Conservation (phyloP, 768 basidiomycete species). For the Hypsizygus marmoreus region DNA sequence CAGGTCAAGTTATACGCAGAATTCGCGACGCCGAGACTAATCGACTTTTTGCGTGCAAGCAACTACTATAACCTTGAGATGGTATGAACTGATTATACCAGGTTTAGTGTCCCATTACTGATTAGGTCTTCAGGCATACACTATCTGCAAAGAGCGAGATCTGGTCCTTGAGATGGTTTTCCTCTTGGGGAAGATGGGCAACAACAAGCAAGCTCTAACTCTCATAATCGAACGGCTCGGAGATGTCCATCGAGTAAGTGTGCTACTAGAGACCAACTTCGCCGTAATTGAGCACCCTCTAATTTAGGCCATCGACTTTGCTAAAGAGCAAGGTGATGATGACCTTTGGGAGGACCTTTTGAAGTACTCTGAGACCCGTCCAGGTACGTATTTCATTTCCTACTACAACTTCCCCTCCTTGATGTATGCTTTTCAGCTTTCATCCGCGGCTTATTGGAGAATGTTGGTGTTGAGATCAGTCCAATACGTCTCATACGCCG, state of each 20-base stretch:
- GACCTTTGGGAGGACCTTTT: conserved; percentile 98
- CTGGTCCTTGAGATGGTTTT: conserved; percentile 97
- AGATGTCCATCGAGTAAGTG: conserved; percentile 81
- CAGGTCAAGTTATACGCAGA: conserved; percentile 92
- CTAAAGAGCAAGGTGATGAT: conserved; percentile 94
- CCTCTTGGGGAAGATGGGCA: conserved; percentile 94
- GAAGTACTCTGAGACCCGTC: conserved; percentile 91
- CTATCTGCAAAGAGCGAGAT: conserved; percentile 81
- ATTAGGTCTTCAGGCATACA: conserved; percentile 64
- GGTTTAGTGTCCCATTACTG: not conserved
- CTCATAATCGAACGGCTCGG: conserved; percentile 94
- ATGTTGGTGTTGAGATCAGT: conserved; percentile 94
- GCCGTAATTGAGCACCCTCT: not conserved
- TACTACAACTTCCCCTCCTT: not conserved
- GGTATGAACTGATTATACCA: conserved; percentile 36
- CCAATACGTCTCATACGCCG: conserved; percentile 92
- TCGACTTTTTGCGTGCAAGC: conserved; percentile 90
- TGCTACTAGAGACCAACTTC: not conserved
- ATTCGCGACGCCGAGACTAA: conserved; percentile 72
- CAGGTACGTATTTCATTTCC: conserved; percentile 49
- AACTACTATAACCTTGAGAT: conserved; percentile 89
- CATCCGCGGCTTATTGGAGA: conserved; percentile 93
- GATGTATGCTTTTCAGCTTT: conserved; percentile 55
- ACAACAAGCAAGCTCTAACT: conserved; percentile 91
- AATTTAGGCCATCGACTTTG: conserved; percentile 91